Evolutionary conservation across 257 asterid species (phyloP).

Genomic region (Solanum raphanifolium): DNA sequence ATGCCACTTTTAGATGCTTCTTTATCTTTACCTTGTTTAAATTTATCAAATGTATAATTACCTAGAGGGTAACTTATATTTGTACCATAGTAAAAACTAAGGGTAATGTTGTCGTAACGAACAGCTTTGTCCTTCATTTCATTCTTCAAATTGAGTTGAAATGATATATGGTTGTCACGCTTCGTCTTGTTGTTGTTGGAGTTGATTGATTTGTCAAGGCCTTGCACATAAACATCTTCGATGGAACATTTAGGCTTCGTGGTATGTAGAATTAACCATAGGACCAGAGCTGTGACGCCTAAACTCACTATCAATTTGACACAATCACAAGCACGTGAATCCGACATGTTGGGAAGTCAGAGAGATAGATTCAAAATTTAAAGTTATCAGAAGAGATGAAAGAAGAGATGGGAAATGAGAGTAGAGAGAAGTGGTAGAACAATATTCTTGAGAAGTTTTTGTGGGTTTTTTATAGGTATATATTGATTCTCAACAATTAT

Average conservation of each 20-base stretch:
- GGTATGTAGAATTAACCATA: constrained; percentile 71
- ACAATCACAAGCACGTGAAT: constrained; percentile 11
- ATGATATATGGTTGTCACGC: constrained; percentile 31
- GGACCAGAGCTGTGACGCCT: constrained; percentile 60
- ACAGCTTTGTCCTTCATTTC: constrained; percentile 64
- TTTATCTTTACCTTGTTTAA: constrained; percentile 69
- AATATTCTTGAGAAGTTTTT: neutral
- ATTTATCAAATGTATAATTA: constrained; percentile 27
- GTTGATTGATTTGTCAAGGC: constrained; percentile 32
- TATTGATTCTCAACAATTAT: neutral
- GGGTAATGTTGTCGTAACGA: constrained; percentile 25
- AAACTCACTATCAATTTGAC: constrained; percentile 55
- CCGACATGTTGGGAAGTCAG: neutral
- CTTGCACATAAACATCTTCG: constrained; percentile 35
- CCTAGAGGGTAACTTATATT: constrained; percentile 23
- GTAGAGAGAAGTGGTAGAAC: neutral
- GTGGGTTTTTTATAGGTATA: neutral
- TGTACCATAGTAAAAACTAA: constrained; percentile 28
- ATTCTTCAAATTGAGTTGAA: constrained; percentile 46
- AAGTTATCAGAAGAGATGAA: too few relatives aligned
- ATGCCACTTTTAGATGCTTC: constrained; percentile 13
- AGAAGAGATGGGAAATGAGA: neutral
- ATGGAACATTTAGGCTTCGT: constrained; percentile 47
- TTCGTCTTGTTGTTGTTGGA: constrained; percentile 1
- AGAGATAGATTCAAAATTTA: neutral